These are phyloP conservation scores for Ganoderma boninense DNA, from an alignment of 1,284 basidiomycete genomes.

Conservation along the genomic window DNA sequence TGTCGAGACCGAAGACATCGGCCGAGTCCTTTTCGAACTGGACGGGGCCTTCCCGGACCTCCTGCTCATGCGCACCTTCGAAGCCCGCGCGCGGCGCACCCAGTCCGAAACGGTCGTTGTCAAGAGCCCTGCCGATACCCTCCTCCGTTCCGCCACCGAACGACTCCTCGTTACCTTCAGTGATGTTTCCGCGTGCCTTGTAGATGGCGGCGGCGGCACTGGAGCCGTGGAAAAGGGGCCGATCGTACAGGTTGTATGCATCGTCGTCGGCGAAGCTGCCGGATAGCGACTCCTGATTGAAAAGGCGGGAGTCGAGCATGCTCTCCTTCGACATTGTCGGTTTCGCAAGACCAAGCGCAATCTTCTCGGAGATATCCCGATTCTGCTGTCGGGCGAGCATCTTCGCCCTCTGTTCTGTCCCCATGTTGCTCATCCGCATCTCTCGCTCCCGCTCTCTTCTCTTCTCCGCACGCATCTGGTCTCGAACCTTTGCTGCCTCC, in stretches of 20 bases:
- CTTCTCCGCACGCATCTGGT: conserved; percentile 93
- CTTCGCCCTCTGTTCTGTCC: conserved; percentile 95
- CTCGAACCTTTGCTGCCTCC: conserved; percentile 86
- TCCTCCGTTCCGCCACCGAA: conserved; percentile 96
- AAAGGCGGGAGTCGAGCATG: conserved; percentile 96
- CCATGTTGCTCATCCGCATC: conserved; percentile 99
- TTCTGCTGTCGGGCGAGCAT: conserved; percentile 95
- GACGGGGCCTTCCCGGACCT: conserved; percentile 92
- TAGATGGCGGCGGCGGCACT: conserved; percentile 98
- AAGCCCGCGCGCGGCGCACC: conserved; percentile 90
- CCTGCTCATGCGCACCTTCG: conserved; percentile 86
- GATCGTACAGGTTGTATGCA: conserved; percentile 93
- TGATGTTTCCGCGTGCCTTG: conserved; percentile 88
- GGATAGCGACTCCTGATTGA: conserved; percentile 93
- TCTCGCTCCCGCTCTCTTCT: conserved; percentile 94
- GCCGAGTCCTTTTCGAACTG: conserved; percentile 98
- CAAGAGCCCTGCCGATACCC: conserved; percentile 88
- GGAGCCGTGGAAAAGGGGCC: conserved; percentile 95
- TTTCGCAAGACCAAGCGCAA: conserved; percentile 97
- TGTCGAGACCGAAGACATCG: conserved; percentile 98
- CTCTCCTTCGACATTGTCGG: conserved; percentile 95
- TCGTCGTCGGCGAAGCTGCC: conserved; percentile 92
- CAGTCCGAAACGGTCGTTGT: conserved; percentile 94
- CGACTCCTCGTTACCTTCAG: conserved; percentile 86
- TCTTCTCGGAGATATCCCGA: conserved; percentile 99